Conservation (phyloP, 805 yeast genomes). For the Saturnispora ahearnii region DNA sequence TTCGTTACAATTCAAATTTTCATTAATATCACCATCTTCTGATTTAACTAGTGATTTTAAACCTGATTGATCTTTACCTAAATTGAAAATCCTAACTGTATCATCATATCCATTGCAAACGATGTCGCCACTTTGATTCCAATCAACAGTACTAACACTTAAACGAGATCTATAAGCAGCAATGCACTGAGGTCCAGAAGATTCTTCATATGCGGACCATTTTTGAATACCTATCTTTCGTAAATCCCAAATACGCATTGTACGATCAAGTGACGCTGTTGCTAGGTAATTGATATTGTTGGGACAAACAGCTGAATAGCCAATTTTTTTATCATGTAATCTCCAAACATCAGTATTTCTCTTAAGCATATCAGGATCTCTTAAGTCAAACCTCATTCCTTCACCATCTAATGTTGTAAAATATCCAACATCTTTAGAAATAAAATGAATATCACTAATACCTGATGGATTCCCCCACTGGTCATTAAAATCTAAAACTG, state of each 20-base stretch:
- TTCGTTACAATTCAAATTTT: slow-evolving; percentile 47
- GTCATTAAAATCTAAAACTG: slow-evolving; percentile 48
- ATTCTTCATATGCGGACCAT: slow-evolving; percentile 51
- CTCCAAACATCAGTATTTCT: slow-evolving; percentile 33
- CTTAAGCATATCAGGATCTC: slow-evolving; percentile 28
- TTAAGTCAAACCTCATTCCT: slow-evolving; percentile 62
- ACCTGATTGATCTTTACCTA: slow-evolving; percentile 25
- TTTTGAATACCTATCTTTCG: slow-evolving; percentile 40
- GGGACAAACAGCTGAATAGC: slow-evolving; percentile 81
- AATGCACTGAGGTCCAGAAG: slow-evolving; percentile 38
- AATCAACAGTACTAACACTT: slow-evolving; percentile 78
- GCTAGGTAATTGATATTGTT: slow-evolving; percentile 54
- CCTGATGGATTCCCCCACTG: slow-evolving; percentile 53
- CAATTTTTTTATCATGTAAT: slow-evolving; percentile 84
- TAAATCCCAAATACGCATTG: slow-evolving; percentile 80
- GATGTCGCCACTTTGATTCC: slow-evolving; percentile 58
- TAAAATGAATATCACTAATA: slow-evolving; percentile 62
- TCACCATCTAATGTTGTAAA: slow-evolving; percentile 76
- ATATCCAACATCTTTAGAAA: slow-evolving; percentile 50
- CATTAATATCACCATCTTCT: slow-evolving; percentile 23
- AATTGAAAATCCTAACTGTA: slow-evolving; percentile 62
- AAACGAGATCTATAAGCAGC: slow-evolving; percentile 67
- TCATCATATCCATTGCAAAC: slow-evolving; percentile 95
- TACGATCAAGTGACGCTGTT: slow-evolving; percentile 83
- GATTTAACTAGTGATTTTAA: slow-evolving; percentile 14